Percentiles rank a stretch among this genome's conserved stretches.
These are phyloP conservation scores for Escallonia rubra DNA, from an alignment of 129 eudicot genomes.

Conservation along the genomic window DNA sequence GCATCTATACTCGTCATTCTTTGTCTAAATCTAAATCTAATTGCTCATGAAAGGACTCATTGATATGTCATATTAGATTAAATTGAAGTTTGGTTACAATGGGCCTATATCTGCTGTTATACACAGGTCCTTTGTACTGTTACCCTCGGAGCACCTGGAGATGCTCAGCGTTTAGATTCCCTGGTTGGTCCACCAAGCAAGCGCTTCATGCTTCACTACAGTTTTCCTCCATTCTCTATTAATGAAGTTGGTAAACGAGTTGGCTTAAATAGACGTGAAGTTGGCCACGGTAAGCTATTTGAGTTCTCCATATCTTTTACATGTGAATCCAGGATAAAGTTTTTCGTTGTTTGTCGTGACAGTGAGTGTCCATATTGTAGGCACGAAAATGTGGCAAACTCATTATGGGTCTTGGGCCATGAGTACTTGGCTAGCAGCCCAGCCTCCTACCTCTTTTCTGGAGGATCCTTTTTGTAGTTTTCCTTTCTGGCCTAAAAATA, in stretches of 20 bases:
- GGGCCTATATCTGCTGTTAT: background rate
- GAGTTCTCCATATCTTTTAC: background rate
- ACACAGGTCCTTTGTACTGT: constrained; percentile 82
- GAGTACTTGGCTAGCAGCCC: too few relatives aligned
- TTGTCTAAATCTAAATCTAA: too few relatives aligned
- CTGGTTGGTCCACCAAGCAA: constrained; percentile 83
- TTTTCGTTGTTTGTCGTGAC: too few relatives aligned
- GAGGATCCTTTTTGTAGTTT: too few relatives aligned
- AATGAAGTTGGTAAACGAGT: constrained; percentile 92
- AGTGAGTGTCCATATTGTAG: too few relatives aligned
- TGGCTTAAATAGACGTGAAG: constrained; percentile 91
- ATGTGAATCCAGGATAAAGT: background rate
- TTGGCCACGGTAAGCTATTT: constrained; percentile 78
- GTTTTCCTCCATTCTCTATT: constrained; percentile 93
- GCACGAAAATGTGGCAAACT: too few relatives aligned
- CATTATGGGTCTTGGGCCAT: too few relatives aligned
- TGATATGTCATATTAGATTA: too few relatives aligned
- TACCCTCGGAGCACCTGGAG: constrained; percentile 94
- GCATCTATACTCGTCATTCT: constrained; percentile 1
- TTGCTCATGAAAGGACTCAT: too few relatives aligned
- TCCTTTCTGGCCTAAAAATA: too few relatives aligned
- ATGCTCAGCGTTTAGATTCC: constrained; percentile 85
- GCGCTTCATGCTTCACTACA: constrained; percentile 94
- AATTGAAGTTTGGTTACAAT: too few relatives aligned
- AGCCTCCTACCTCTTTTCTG: too few relatives aligned